Evolutionary conservation across 805 yeast genomes (phyloP).

Genomic region (Saccharomycopsis amapae): DNA sequence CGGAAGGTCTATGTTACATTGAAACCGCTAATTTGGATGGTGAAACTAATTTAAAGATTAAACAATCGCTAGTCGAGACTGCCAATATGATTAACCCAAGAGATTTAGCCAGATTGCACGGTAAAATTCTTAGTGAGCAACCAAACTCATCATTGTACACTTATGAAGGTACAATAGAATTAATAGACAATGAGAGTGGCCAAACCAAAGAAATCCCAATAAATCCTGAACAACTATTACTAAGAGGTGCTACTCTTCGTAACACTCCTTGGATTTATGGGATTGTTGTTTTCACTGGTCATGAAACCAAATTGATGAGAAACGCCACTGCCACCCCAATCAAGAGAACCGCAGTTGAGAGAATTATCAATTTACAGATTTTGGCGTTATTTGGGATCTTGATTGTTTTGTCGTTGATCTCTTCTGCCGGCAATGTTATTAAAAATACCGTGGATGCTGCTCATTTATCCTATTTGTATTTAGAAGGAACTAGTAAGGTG

Average conservation of each 20-base stretch:
- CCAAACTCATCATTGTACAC: conserved; percentile 94
- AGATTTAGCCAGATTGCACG: conserved; percentile 46
- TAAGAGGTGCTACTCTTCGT: conserved; percentile 92
- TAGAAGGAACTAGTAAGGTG: conserved; percentile 61
- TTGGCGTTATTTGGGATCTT: conserved; percentile 79
- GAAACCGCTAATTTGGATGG: conserved; percentile 98
- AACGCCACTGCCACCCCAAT: conserved; percentile 99
- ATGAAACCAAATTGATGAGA: conserved; percentile 95
- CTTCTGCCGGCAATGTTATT: conserved; percentile 83
- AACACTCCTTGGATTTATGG: conserved; percentile 96
- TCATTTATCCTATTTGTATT: conserved; percentile 53
- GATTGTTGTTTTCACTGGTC: conserved; percentile 91
- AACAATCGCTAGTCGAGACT: conserved; percentile 80
- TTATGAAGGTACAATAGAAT: conserved; percentile 75
- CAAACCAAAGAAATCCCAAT: conserved; percentile 59
- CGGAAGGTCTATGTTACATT: conserved; percentile 94
- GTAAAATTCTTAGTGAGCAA: conserved; percentile 71
- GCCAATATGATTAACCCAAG: conserved; percentile 59
- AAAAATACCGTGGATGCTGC: conserved; percentile 48
- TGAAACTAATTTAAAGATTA: conserved; percentile 92
- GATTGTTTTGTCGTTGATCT: conserved; percentile 66
- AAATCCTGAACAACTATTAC: conserved; percentile 81
- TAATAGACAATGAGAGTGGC: conserved; percentile 30
- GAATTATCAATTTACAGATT: conserved; percentile 88
- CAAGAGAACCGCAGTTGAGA: conserved; percentile 93